Evolutionary conservation across 768 basidiomycete species (phyloP).

Genomic region (Coprinellus micaceus): DNA sequence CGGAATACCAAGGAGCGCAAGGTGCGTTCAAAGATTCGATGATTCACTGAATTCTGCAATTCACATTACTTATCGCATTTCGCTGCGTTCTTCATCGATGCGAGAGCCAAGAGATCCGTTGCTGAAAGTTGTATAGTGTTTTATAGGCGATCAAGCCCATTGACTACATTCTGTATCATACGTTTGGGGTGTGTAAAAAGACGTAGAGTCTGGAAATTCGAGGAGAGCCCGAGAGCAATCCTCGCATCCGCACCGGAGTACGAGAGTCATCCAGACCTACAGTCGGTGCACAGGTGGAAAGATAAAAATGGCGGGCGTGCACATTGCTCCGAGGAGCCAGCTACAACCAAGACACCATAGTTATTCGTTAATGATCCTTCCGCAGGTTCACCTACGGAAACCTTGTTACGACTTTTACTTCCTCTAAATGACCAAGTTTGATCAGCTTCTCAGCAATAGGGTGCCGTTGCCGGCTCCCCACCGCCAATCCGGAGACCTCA

Average conservation of each 20-base stretch:
- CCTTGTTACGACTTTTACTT: conserved; percentile 83
- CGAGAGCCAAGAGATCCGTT: conserved; percentile 48
- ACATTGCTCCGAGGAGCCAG: conserved; percentile 30
- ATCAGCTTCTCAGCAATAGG: conserved; percentile 44
- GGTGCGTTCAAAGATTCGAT: too few relatives aligned
- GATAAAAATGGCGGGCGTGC: conserved; percentile 34
- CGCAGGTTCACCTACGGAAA: conserved; percentile 81
- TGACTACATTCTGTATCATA: conserved; percentile 25
- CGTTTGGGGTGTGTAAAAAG: conserved; percentile 17
- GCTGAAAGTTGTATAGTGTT: conserved; percentile 38
- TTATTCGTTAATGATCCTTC: conserved; percentile 66
- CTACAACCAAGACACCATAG: conserved; percentile 29
- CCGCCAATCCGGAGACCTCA: conserved; percentile 79
- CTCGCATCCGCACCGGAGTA: conserved; percentile 4
- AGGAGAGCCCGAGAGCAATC: conserved; percentile 12
- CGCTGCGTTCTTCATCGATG: conserved; percentile 80
- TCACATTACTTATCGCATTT: conserved; percentile 82
- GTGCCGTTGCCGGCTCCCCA: background rate
- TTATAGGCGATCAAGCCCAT: conserved; percentile 25
- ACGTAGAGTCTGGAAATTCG: conserved; percentile 23
- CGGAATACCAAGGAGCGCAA: too few relatives aligned
- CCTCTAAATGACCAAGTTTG: conserved; percentile 83
- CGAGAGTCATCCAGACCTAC: conserved; percentile 18
- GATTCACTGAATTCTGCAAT: conserved; percentile 79
- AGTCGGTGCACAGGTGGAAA: conserved; percentile 46